These are phyloP conservation scores for Enterocytospora artemiae DNA, from an alignment of 371 early-diverging fungal species.

Conservation along the genomic window DNA sequence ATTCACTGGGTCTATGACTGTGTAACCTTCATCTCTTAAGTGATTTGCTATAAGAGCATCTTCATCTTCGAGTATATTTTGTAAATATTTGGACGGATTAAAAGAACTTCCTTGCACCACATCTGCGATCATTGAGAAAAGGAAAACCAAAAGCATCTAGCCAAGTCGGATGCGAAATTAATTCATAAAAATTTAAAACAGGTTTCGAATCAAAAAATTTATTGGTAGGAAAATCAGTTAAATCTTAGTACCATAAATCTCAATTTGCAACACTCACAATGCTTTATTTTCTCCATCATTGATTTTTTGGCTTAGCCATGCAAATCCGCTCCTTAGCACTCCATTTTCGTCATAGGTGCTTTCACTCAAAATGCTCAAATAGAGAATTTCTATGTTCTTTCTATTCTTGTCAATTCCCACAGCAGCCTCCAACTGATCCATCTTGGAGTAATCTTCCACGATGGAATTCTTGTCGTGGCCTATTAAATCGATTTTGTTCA, in stretches of 20 bases:
- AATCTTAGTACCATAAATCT: neutral
- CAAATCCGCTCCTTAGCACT: constrained; percentile 44
- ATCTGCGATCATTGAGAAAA: neutral
- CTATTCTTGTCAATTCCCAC: constrained; percentile 39
- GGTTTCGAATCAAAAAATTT: neutral
- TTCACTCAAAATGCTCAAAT: constrained; percentile 52
- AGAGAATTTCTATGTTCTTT: constrained; percentile 33
- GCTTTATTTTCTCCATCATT: neutral
- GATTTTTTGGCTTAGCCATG: constrained; percentile 50
- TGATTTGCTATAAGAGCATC: constrained; percentile 27
- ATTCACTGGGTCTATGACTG: constrained; percentile 10
- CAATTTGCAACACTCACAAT: neutral
- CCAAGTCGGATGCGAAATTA: neutral
- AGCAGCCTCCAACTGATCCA: constrained; percentile 24
- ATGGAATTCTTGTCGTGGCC: constrained; percentile 32
- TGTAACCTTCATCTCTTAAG: constrained; percentile 21
- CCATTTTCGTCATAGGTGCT: constrained; percentile 28
- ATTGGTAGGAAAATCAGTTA: neutral
- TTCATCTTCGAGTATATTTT: constrained; percentile 19
- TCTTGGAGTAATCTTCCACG: constrained; percentile 33
- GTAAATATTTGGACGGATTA: constrained; percentile 6
- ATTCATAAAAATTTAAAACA: constrained; percentile 8
- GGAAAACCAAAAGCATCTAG: neutral
- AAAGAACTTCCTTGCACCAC: neutral
- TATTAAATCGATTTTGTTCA: constrained; percentile 57